A percentile compares a stretch with the other conserved stretches of the same genome.
Conservation (phyloP, 2,329 filamentous ascomycete species). For the Colletotrichum horii region DNA sequence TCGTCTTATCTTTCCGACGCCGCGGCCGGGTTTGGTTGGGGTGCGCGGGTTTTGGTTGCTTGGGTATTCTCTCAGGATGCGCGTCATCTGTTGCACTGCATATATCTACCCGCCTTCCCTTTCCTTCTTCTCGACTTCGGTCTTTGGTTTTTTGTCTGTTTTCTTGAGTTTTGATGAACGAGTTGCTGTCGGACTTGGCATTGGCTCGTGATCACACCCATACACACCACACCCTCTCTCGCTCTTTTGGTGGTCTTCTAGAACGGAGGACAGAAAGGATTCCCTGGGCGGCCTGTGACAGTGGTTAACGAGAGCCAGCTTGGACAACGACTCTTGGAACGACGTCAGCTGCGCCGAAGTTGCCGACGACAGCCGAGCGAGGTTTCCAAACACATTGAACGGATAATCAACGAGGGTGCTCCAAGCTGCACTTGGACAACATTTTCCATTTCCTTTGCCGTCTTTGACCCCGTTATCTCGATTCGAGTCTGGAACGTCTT, state of each 20-base stretch:
- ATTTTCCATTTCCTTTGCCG: not conserved
- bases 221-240: not conserved
- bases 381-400: not conserved
- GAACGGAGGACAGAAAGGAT: not conserved
- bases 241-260: not conserved
- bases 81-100: slow-evolving; percentile 11
- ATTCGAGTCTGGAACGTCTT: not conserved
- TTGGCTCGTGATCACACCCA: not conserved
- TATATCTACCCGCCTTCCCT: not conserved
- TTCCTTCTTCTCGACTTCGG: not conserved
- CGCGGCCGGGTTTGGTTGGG: not conserved
- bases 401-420: not conserved
- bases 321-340: not conserved
- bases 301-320: not conserved
- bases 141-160: not conserved
- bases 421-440: not conserved
- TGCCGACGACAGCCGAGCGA: not conserved
- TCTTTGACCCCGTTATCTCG: not conserved
- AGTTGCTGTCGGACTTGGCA: not conserved
- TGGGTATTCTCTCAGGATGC: not conserved
- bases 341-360: not conserved
- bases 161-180: not conserved
- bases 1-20: slow-evolving; percentile 5
- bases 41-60: not conserved
- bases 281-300: not conserved